phyloP scores from a whole-genome alignment of 495 filamentous ascomycete species.

The Penicilliopsis zonata region DNA sequence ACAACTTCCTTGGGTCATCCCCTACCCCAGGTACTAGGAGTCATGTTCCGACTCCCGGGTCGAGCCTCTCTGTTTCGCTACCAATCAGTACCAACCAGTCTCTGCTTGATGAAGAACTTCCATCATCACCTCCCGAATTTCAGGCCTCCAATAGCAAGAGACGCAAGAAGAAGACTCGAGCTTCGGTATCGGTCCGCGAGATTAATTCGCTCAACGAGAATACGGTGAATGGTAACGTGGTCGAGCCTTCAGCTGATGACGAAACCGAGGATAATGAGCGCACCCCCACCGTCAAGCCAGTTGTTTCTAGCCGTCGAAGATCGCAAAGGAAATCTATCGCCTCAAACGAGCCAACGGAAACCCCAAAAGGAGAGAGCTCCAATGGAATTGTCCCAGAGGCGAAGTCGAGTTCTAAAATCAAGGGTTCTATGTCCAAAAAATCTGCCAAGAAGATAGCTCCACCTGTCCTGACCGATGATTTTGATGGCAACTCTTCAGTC shows the following conservation, averaged over 20 bases:
- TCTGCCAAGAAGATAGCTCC: not conserved
- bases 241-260: not conserved
- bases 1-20: slow-evolving; percentile 66
- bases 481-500: not conserved
- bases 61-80: slow-evolving; percentile 8
- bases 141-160: slow-evolving; percentile 15
- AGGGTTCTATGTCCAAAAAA: slow-evolving; percentile 1
- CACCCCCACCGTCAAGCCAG: no score
- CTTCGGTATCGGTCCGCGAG: not conserved
- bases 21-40: slow-evolving; percentile 55
- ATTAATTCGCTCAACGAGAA: slow-evolving; percentile 1
- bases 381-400: not conserved
- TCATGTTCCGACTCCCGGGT: slow-evolving; percentile 13
- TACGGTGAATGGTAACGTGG: slow-evolving; percentile 3
- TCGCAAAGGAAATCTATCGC: no score
- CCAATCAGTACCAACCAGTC: slow-evolving; percentile 8
- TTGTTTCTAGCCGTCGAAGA: no score
- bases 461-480: not conserved
- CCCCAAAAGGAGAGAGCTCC: not conserved
- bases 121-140: slow-evolving; percentile 30
- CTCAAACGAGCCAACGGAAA: not conserved
- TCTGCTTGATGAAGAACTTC: slow-evolving; percentile 15
- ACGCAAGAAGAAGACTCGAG: slow-evolving; percentile 5
- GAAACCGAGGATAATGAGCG: not conserved
- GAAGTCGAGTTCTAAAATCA: slow-evolving; percentile 1